Evolutionary conservation across 148 eudicot genomes (phyloP).

Genomic region (Talinum fruticosum): DNA sequence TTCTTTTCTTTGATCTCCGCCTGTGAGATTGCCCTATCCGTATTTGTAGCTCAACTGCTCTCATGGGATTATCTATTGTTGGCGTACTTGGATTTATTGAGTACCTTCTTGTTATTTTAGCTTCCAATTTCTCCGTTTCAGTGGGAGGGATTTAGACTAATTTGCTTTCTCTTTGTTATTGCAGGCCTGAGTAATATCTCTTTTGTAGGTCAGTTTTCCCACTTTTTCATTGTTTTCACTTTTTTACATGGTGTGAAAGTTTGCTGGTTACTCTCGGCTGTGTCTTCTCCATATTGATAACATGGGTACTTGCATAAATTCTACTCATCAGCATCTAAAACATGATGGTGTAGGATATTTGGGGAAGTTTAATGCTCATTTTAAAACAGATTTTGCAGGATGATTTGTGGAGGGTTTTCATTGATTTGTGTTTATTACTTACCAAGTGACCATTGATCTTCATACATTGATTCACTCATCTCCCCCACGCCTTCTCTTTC

Average conservation of each 20-base stretch:
- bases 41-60: background rate
- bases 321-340: background rate
- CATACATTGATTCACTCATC: background rate
- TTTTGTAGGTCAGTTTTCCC: constrained; percentile 35
- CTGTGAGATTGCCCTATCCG: background rate
- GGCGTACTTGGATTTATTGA: background rate
- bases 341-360: background rate
- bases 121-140: background rate
- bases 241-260: background rate
- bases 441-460: background rate
- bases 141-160: background rate
- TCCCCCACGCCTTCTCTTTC: background rate
- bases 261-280: background rate
- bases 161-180: constrained; percentile 7
- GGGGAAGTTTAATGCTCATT: background rate
- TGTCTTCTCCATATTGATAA: background rate
- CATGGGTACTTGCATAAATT: background rate
- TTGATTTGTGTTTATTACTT: background rate
- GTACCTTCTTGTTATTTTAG: background rate
- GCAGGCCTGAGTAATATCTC: constrained; percentile 43
- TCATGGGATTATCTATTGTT: background rate
- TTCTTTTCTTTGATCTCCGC: background rate
- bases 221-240: background rate
- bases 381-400: background rate
- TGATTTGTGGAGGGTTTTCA: background rate